These are phyloP conservation scores for Barnettozyma hawaiiensis DNA, from an alignment of 1,139 yeast genomes.

Conservation along the genomic window DNA sequence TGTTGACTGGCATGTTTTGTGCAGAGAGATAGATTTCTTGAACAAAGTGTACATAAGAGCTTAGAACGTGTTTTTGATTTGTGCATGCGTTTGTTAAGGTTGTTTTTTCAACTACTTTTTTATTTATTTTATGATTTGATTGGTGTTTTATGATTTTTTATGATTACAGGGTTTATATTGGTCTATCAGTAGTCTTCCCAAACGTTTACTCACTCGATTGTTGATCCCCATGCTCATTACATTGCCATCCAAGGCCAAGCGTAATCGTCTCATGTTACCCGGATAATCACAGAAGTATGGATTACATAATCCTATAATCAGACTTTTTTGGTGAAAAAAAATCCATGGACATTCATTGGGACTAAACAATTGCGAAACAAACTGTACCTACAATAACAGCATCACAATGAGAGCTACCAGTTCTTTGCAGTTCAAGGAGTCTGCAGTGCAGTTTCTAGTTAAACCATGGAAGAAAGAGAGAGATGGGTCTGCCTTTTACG, in stretches of 20 bases:
- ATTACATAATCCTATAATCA: too few species aligned
- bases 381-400: neutral
- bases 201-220: neutral
- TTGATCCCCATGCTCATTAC: too few species aligned
- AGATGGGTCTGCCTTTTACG: slow-evolving; percentile 84
- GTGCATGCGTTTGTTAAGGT: neutral
- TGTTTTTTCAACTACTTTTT: neutral
- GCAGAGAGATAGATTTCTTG: slow-evolving; percentile 75
- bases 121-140: neutral
- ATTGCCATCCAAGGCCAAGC: too few species aligned
- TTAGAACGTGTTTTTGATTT: neutral
- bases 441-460: slow-evolving; percentile 48
- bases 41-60: slow-evolving; percentile 40
- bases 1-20: slow-evolving; percentile 86
- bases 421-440: slow-evolving; percentile 47
- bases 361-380: too few species aligned
- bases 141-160: neutral
- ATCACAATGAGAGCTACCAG: slow-evolving; percentile 48
- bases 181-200: neutral
- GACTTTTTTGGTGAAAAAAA: neutral
- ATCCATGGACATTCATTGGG: neutral
- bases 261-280: too few species aligned
- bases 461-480: slow-evolving; percentile 87
- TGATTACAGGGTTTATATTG: neutral
- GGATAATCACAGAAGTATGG: too few species aligned